A percentile compares a stretch with the other conserved stretches of the same genome.
These are phyloP conservation scores for Calonectria honghensis DNA, from an alignment of 2,329 filamentous ascomycete species.

Conservation along the genomic window DNA sequence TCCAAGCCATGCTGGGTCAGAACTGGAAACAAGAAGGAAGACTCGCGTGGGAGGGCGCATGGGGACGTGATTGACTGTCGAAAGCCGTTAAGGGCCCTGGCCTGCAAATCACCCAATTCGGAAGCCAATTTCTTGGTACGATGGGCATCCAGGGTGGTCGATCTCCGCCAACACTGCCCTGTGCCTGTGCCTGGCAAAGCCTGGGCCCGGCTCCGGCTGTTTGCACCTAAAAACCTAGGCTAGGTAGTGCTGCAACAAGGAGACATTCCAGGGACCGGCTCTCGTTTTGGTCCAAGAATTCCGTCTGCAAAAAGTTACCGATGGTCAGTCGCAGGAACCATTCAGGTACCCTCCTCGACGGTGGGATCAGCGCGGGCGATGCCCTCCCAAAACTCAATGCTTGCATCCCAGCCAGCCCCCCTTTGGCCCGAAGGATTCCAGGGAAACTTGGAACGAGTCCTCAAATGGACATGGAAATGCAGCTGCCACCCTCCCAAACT, in stretches of 20 bases:
- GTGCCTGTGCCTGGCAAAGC: slow-evolving; percentile 35
- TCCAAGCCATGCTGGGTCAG: slow-evolving; percentile 35
- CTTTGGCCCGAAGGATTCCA: slow-evolving; percentile 42
- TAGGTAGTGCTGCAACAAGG: slow-evolving; percentile 23
- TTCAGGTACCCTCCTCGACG: slow-evolving; percentile 37
- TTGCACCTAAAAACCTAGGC: slow-evolving; percentile 28
- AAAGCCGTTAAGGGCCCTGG: slow-evolving; percentile 25
- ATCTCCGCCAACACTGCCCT: slow-evolving; percentile 35
- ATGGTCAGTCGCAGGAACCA: slow-evolving; percentile 12
- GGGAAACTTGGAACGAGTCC: slow-evolving; percentile 21
- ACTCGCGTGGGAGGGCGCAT: slow-evolving; percentile 26
- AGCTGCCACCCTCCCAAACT: slow-evolving; percentile 35
- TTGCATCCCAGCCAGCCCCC: slow-evolving; percentile 43
- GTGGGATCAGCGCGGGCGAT: slow-evolving; percentile 49
- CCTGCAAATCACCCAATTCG: slow-evolving; percentile 44
- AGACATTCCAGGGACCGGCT: slow-evolving; percentile 26
- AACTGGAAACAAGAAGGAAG: not conserved
- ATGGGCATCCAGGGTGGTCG: slow-evolving; percentile 41
- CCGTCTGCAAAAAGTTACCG: slow-evolving; percentile 8
- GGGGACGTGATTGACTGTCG: slow-evolving; percentile 6
- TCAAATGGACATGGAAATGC: slow-evolving; percentile 27
- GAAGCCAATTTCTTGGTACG: slow-evolving; percentile 39
- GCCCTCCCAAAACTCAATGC: slow-evolving; percentile 38
- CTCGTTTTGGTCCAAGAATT: slow-evolving; percentile 38
- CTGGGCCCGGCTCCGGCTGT: slow-evolving; percentile 35